Evolutionary conservation across 352 stramenopile species (phyloP), one percentile per base, ranked within the genome.

Genomic region (Phytophthora rubi): DNA sequence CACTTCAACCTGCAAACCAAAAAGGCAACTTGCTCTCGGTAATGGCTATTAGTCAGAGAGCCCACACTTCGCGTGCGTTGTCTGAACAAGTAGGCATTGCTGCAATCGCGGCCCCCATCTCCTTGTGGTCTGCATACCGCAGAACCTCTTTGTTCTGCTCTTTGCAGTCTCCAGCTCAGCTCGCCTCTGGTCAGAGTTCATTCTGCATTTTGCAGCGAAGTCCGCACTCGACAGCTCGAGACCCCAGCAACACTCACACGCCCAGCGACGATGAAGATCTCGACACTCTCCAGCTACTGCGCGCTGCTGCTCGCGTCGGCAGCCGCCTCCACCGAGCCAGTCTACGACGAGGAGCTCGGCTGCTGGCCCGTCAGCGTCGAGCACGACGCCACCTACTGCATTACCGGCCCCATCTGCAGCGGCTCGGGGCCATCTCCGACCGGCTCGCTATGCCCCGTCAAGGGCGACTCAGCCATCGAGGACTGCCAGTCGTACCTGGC

Each of bases 401-500:
- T 87, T 45, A 54, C 70, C 30, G 80, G 77, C 3, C 77, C 80
- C 10, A 76, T 87, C 57, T 87, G 80, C 69, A 78, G 66, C 23
- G 80, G 80, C 53, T 66, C 28, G 16, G 80, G 75, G 1, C 45
- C 49, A 9, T 54, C 51, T 12, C 69, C 77, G 3, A 55, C 77
- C 15, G 82, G 82, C 4, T 68, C 53, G 3, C 45, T 73, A 2
- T 90, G 82, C 60, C 82, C 82, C 35, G 73, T 82, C 28, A 79
- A 83, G 55, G 76, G 75, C 26, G 82, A 86, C 55, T 59, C 68
- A 6, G 82, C 82, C 21, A 76, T 79, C 21, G 75, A 53, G 15
- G 76, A 91, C 65, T 94, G 86, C 60, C 64, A 85, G 57, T 69
- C 67, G 32, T 80, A 80, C 71, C 53, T 92, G 28, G 62, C 65